Percentiles rank a stretch among this genome's conserved stretches.
These are phyloP conservation scores for Scorias spongiosa DNA, from an alignment of 2,329 filamentous ascomycete genomes.

Conservation along the genomic window DNA sequence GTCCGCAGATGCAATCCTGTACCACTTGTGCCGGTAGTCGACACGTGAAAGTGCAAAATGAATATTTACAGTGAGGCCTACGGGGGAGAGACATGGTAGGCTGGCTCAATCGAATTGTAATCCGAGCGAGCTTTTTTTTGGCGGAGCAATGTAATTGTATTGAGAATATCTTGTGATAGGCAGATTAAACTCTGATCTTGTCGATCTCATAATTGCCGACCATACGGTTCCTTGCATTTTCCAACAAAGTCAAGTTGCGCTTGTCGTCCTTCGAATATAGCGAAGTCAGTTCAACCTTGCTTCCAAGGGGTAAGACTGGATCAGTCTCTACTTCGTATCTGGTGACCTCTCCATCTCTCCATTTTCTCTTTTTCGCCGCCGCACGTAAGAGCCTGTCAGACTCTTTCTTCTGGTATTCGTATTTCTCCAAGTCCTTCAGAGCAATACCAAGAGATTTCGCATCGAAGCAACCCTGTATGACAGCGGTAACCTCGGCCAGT, in stretches of 20 bases:
- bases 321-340: slow-evolving; percentile 28
- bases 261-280: slow-evolving; percentile 28
- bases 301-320: slow-evolving; percentile 53
- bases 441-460: slow-evolving; percentile 48
- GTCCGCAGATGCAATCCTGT: too few species aligned
- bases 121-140: too few species aligned
- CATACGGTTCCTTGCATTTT: slow-evolving; percentile 61
- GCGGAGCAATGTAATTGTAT: too few species aligned
- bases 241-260: slow-evolving; percentile 58
- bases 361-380: neutral
- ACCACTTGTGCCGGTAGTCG: too few species aligned
- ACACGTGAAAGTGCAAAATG: too few species aligned
- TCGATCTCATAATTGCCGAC: slow-evolving; percentile 75
- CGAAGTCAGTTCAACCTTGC: slow-evolving; percentile 37
- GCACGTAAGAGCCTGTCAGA: slow-evolving; percentile 7
- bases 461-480: slow-evolving; percentile 58
- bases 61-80: too few species aligned
- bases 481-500: slow-evolving; percentile 53
- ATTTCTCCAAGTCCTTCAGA: slow-evolving; percentile 51
- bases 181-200: slow-evolving; percentile 35
- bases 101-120: too few species aligned
- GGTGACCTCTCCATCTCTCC: slow-evolving; percentile 30
- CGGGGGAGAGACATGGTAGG: too few species aligned
- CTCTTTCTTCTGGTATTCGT: slow-evolving; percentile 16
- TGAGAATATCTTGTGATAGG: too few species aligned